These are phyloP conservation scores for Alloteropsis angusta DNA, from an alignment of 202 grass and related monocot species.

Conservation along the genomic window DNA sequence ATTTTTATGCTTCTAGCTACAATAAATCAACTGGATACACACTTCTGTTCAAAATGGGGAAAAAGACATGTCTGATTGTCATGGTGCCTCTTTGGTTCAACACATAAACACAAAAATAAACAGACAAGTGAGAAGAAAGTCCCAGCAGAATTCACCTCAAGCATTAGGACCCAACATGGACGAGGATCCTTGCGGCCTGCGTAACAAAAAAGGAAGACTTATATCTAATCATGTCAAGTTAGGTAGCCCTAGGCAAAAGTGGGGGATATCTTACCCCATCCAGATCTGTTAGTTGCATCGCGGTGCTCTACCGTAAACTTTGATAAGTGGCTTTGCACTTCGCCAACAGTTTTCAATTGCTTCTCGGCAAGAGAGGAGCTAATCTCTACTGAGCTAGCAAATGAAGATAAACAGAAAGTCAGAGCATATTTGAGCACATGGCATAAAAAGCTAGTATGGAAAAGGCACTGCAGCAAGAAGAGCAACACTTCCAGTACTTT, in stretches of 20 bases:
- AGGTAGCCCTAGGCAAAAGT: neutral
- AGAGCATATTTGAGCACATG: constrained; percentile 15
- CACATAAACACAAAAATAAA: neutral
- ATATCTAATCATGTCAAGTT: constrained; percentile 17
- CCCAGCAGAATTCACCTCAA: constrained; percentile 55
- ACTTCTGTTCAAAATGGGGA: neutral
- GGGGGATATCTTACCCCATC: constrained; percentile 71
- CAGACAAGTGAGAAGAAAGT: neutral
- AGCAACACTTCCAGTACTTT: neutral
- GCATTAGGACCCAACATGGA: constrained; percentile 95
- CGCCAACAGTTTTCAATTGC: constrained; percentile 78
- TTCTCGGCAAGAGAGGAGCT: constrained; percentile 90
- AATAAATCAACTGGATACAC: neutral
- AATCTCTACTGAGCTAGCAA: constrained; percentile 92
- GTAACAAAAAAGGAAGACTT: constrained; percentile 9
- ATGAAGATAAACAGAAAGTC: constrained; percentile 36
- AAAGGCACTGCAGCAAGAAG: neutral
- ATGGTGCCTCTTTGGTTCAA: neutral
- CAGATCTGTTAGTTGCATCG: constrained; percentile 73
- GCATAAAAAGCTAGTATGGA: constrained; percentile 2
- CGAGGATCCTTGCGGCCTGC: constrained; percentile 47
- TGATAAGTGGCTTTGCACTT: constrained; percentile 83
- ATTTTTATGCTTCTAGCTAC: neutral
- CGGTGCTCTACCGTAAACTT: constrained; percentile 69
- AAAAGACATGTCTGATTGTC: neutral